Evolutionary conservation across 148 eudicot genomes (phyloP).

Genomic region (Euryodendron excelsum): DNA sequence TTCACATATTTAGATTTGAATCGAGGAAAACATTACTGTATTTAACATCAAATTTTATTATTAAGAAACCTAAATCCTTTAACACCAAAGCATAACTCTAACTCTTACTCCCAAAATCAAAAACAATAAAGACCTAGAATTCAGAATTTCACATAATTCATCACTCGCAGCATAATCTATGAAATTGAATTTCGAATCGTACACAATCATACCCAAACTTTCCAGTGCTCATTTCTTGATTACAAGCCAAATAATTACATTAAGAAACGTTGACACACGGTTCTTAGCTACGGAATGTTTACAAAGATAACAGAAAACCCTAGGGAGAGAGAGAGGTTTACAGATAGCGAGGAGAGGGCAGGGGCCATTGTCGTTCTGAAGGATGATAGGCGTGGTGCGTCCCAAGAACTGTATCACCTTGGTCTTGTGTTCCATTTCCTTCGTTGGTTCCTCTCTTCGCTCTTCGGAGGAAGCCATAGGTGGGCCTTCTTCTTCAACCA

Average conservation of each 20-base stretch:
- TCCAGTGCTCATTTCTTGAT: background rate
- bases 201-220: background rate
- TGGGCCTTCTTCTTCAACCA: constrained; percentile 10
- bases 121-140: background rate
- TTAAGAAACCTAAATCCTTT: background rate
- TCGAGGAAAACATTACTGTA: constrained; percentile 1
- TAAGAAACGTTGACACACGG: background rate
- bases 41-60: background rate
- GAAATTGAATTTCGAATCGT: background rate
- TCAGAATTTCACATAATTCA: background rate
- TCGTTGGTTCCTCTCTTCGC: constrained; percentile 33
- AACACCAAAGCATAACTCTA: background rate
- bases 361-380: constrained; percentile 97
- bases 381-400: constrained; percentile 66
- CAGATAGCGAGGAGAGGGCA: constrained; percentile 96
- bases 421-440: constrained; percentile 62
- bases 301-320: constrained; percentile 29
- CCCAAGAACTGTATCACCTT: constrained; percentile 70
- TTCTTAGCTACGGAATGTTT: background rate
- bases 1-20: background rate
- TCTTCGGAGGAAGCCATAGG: constrained; percentile 34
- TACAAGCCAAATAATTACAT: background rate
- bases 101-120: background rate
- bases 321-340: constrained; percentile 31
- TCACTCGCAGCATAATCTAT: background rate